Evolutionary conservation across 1,139 yeast species (phyloP).

Genomic region (Saccharomyces hybrid): DNA sequence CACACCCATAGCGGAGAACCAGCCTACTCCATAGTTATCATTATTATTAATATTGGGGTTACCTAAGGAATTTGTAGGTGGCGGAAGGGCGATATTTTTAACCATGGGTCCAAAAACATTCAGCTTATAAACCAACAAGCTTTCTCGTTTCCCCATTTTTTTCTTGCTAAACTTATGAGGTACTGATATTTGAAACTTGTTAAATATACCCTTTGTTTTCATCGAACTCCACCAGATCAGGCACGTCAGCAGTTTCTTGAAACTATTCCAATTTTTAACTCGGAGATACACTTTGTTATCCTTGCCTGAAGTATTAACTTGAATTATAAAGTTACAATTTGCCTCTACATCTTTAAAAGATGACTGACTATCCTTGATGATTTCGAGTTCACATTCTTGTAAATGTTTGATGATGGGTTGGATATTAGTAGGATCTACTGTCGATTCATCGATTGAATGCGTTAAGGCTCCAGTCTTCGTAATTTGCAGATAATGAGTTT

Average conservation of each 20-base stretch:
- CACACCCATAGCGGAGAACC: constrained; percentile 76
- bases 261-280: constrained; percentile 39
- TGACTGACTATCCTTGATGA: constrained; percentile 17
- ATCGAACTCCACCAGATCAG: constrained; percentile 60
- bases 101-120: constrained; percentile 58
- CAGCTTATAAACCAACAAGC: constrained; percentile 53
- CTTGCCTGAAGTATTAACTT: constrained; percentile 41
- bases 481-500: constrained; percentile 18
- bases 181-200: constrained; percentile 35
- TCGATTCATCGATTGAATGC: constrained; percentile 12
- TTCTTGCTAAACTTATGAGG: constrained; percentile 8
- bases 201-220: constrained; percentile 49
- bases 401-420: constrained; percentile 32
- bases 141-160: constrained; percentile 21
- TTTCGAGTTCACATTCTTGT: constrained; percentile 34
- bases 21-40: constrained; percentile 21
- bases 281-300: constrained; percentile 38
- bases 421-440: constrained; percentile 3
- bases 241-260: constrained; percentile 43
- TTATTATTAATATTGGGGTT: neutral
- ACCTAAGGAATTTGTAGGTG: neutral
- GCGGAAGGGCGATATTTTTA: constrained; percentile 25
- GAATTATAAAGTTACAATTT: constrained; percentile 39
- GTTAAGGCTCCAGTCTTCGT: constrained; percentile 22
- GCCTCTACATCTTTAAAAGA: neutral